phyloP scores from a whole-genome alignment of 202 grass and related monocot genomes.

The Schoenoplectus tabernaemontani region DNA sequence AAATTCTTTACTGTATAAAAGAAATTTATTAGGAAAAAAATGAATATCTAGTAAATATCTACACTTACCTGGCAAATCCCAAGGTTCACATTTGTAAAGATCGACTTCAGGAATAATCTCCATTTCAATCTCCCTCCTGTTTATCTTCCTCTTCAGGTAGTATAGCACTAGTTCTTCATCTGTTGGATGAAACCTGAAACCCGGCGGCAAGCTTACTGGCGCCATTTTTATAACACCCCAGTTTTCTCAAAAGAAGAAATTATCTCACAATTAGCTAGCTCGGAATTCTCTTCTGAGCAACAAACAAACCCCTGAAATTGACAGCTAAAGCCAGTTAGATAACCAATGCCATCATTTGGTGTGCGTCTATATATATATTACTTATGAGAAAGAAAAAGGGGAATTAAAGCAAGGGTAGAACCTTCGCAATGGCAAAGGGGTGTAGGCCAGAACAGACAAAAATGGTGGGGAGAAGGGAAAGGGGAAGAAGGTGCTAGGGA shows the following conservation, averaged over 20 bases:
- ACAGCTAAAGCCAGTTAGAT: neutral
- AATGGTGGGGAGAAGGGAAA: conserved; percentile 19
- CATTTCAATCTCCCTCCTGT: conserved; percentile 67
- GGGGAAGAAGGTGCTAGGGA: conserved; percentile 17
- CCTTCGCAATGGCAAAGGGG: no score
- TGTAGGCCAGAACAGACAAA: no score
- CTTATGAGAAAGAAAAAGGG: conserved; percentile 20
- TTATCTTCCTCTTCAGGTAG: conserved; percentile 97
- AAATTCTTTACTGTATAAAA: no score
- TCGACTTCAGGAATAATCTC: conserved; percentile 96
- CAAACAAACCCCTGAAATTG: conserved; percentile 41
- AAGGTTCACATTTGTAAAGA: conserved; percentile 99
- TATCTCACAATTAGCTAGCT: neutral
- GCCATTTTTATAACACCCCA: conserved; percentile 46
- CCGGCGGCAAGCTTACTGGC: conserved; percentile 68
- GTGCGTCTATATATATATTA: conserved; percentile 33
- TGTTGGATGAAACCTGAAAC: conserved; percentile 87
- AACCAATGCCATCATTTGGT: neutral
- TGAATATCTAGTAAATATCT: conserved; percentile 3
- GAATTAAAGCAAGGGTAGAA: no score
- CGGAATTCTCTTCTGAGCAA: conserved; percentile 36
- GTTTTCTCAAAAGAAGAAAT: conserved; percentile 22
- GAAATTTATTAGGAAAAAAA: no score
- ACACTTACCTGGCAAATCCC: conserved; percentile 86
- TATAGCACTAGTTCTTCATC: conserved; percentile 91